Evolutionary conservation across 2,329 filamentous ascomycete species (phyloP).

Genomic region (Microsporum ferrugineum): DNA sequence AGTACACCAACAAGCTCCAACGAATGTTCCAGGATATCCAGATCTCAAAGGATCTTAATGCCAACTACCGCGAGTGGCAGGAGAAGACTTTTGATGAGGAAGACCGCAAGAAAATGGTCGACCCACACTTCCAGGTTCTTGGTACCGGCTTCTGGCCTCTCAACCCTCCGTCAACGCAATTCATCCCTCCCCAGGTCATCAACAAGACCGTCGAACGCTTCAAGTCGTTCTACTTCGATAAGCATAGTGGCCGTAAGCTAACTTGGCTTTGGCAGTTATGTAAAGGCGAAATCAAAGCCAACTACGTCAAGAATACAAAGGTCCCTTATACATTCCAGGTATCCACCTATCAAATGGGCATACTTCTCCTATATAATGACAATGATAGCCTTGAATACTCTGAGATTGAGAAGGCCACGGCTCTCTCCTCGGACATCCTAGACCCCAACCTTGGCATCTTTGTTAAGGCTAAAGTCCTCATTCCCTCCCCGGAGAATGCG

Average conservation of each 20-base stretch:
- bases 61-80: constrained; percentile 71
- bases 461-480: constrained; percentile 83
- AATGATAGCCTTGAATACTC: constrained; percentile 74
- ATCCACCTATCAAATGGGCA: constrained; percentile 95
- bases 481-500: constrained; percentile 56
- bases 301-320: constrained; percentile 81
- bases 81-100: constrained; percentile 51
- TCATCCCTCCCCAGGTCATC: constrained; percentile 76
- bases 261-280: constrained; percentile 98
- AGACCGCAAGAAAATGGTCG: constrained; percentile 57
- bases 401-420: constrained; percentile 72
- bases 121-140: constrained; percentile 83
- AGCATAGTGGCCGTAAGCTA: constrained; percentile 90
- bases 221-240: constrained; percentile 81
- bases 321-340: constrained; percentile 95
- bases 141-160: constrained; percentile 97
- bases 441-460: constrained; percentile 79
- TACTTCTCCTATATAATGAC: constrained; percentile 89
- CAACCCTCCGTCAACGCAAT: constrained; percentile 72
- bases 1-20: constrained; percentile 98
- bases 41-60: constrained; percentile 93
- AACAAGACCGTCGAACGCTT: constrained; percentile 83
- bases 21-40: constrained; percentile 99
- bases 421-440: constrained; percentile 66
- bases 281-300: constrained; percentile 91